Base-by-base conservation (phyloP, 176 grass and related monocot genomes). In the Carex kokanica region DNA sequence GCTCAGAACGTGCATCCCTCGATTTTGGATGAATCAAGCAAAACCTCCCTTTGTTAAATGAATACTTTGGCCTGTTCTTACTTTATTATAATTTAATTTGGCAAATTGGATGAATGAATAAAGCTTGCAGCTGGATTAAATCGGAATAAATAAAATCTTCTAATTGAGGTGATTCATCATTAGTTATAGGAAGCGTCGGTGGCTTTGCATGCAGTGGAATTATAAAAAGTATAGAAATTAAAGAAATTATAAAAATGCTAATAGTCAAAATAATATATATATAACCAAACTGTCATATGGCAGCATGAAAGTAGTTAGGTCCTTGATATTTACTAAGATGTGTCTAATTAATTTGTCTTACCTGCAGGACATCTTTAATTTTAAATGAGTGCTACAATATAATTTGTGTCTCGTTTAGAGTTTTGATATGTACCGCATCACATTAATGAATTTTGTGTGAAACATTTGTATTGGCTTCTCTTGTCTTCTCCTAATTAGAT, bases 1-100 rank as follows among this genome's bases (percentile, higher is more conserved):
- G 24, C 59, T 82, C 40, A 67, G 61, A 68, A 82, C 80, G 80
- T 82, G 80, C 80, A 20, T 5, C 24, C 34, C 60, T 65, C 63
- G 80, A 23, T 75, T 75, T 58, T 58, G 25, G 6, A 67, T 24
- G 59, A 61, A 61, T 61, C 20, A 38, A 67, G 31, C 4, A 17
- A 25, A 14, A 7, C 21, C 60, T 63, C 21, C 21, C 23, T 34
- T 66, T 67, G 1, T 67, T 36, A 14, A 67, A 9, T 69, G 14
- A 9, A 43, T 58, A 14, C 25, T 80, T 60, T 24, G 53, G 27
- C 29, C 13, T 38, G 60, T 60, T 40, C 54, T 21, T 60, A 34
- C 25, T 41, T 80, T 59, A 5, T 21, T 10, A 3, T 61, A 18
- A 57, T 40, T 60, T 10, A 38, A 29, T 29, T 56, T 80, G 12